phyloP scores from a whole-genome alignment of 257 asterid genomes.

The Solanum clarkiae region DNA sequence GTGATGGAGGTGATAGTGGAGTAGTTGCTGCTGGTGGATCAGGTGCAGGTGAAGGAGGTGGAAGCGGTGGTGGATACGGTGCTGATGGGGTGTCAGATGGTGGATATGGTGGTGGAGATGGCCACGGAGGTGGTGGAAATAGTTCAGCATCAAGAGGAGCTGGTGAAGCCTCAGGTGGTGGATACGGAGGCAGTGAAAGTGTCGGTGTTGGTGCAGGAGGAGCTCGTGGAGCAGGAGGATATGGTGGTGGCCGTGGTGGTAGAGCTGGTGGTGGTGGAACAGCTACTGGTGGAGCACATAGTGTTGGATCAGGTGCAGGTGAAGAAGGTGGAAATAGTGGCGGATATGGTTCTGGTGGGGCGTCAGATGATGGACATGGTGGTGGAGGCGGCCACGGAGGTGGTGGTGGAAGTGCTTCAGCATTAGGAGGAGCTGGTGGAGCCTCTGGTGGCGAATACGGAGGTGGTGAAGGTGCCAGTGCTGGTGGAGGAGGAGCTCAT shows the following conservation, averaged over 20 bases:
- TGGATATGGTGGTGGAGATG: background rate
- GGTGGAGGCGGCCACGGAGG: conserved; percentile 17
- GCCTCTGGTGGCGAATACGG: conserved; percentile 20
- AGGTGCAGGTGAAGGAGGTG: conserved; percentile 16
- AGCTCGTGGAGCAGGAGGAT: background rate
- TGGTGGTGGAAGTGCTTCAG: conserved; percentile 35
- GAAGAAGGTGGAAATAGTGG: conserved; percentile 15
- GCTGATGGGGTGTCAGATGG: conserved; percentile 9
- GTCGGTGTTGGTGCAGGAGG: too few relatives aligned
- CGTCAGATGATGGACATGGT: conserved; percentile 2
- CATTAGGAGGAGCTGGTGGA: conserved; percentile 16
- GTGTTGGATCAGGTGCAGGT: conserved; percentile 8
- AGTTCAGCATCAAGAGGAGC: too few relatives aligned
- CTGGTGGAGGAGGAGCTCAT: background rate
- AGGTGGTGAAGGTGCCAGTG: conserved; percentile 21
- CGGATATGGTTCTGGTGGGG: conserved; percentile 19
- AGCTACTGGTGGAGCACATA: background rate
- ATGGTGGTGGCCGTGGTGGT: background rate
- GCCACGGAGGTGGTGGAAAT: too few relatives aligned
- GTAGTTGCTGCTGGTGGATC: background rate
- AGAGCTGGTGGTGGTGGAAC: background rate
- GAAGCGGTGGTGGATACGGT: conserved; percentile 15
- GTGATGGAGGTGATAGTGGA: background rate
- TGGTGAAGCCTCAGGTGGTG: too few relatives aligned
- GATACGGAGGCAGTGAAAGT: too few relatives aligned